Conservation (phyloP, 1,139 yeast genomes). For the Scheffersomyces stambukii region DNA sequence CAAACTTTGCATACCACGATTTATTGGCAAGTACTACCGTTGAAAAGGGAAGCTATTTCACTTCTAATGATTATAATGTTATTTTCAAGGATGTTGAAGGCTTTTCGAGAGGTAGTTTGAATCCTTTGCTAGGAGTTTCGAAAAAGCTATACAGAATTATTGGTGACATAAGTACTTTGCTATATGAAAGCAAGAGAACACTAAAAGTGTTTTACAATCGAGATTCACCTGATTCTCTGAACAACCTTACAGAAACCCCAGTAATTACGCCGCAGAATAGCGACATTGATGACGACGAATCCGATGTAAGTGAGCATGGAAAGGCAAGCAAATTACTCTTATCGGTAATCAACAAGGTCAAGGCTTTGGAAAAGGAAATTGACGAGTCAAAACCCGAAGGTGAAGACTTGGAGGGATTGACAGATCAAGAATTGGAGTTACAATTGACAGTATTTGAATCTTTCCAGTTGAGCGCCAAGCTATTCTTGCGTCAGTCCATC, state of each 20-base stretch:
- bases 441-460: conserved; percentile 71
- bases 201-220: conserved; percentile 15
- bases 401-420: conserved; percentile 42
- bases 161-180: conserved; percentile 65
- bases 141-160: conserved; percentile 60
- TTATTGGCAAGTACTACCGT: conserved; percentile 59
- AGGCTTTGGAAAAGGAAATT: conserved; percentile 46
- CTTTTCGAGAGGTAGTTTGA: conserved; percentile 40
- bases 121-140: conserved; percentile 71
- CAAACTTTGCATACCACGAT: conserved; percentile 84
- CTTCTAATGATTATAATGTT: conserved; percentile 51
- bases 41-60: conserved; percentile 56
- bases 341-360: conserved; percentile 33
- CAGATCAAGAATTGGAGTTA: conserved; percentile 54
- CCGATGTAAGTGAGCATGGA: conserved; percentile 26
- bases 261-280: conserved; percentile 3
- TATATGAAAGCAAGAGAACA: conserved; percentile 44
- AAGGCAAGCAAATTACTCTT: conserved; percentile 19
- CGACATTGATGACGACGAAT: conserved; percentile 13
- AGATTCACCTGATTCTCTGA: conserved; percentile 4
- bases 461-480: conserved; percentile 64
- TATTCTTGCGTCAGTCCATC: conserved; percentile 65
- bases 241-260: conserved; percentile 1
- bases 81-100: conserved; percentile 40
- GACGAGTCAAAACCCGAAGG: conserved; percentile 53